phyloP scores from a whole-genome alignment of 306 rosid genomes.

The Biancaea sappan region DNA sequence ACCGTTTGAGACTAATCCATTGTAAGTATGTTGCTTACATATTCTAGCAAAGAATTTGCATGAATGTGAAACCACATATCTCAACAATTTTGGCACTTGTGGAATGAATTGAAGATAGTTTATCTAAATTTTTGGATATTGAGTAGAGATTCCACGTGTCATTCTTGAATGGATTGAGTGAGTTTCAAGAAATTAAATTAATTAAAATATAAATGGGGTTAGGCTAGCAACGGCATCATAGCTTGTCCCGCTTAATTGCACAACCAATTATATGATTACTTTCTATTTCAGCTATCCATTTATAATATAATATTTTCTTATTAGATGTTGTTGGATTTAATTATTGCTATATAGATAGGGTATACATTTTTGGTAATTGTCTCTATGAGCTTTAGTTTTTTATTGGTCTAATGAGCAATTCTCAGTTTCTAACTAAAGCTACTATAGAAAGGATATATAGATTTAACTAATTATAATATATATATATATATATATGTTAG shows the following conservation, averaged over 20 bases:
- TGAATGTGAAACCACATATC: not conserved
- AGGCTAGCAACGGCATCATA: not conserved
- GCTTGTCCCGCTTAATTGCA: conserved; percentile 1
- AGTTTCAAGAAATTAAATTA: conserved; percentile 3
- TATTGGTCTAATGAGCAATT: no score
- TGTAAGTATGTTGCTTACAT: not conserved
- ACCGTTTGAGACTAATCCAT: not conserved
- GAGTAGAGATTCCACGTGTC: not conserved
- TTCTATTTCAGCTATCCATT: not conserved
- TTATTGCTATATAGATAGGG: not conserved
- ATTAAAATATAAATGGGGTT: not conserved
- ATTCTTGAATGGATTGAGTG: conserved; percentile 20
- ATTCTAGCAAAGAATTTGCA: not conserved
- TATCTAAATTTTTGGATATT: not conserved
- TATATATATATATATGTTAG: no score
- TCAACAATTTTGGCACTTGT: not conserved
- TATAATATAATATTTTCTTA: not conserved
- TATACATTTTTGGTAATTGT: no score
- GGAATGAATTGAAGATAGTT: not conserved
- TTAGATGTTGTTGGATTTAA: not conserved
- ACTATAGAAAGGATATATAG: no score
- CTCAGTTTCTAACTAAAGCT: no score
- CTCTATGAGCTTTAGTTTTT: no score
- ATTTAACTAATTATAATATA: no score
- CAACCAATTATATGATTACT: not conserved